phyloP scores from a whole-genome alignment of 768 basidiomycete genomes.

The Mycena venus region DNA sequence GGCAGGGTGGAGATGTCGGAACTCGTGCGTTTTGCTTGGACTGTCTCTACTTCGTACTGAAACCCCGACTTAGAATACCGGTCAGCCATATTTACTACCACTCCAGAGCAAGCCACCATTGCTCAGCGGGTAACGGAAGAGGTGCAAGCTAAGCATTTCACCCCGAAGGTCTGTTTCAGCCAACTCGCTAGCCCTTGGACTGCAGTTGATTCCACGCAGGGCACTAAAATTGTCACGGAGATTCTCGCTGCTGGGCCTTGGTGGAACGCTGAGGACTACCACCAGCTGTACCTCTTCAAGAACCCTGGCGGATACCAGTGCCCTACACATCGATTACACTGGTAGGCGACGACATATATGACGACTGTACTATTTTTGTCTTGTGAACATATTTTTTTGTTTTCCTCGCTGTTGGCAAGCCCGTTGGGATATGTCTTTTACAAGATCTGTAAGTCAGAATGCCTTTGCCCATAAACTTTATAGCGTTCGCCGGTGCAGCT shows the following conservation, averaged over 20 bases:
- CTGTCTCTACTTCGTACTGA: too few relatives aligned
- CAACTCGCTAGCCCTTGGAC: not conserved
- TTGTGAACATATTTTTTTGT: too few relatives aligned
- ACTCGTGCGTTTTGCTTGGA: conserved; percentile 68
- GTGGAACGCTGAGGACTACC: conserved; percentile 75
- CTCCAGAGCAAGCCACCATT: conserved; percentile 68
- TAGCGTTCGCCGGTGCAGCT: too few relatives aligned
- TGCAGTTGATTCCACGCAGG: not conserved
- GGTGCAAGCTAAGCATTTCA: conserved; percentile 78
- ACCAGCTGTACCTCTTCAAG: conserved; percentile 73
- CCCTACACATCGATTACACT: conserved; percentile 76
- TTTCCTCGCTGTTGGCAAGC: too few relatives aligned
- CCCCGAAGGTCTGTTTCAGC: conserved; percentile 52
- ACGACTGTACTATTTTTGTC: not conserved
- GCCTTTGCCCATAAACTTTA: too few relatives aligned
- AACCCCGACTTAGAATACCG: conserved; percentile 73
- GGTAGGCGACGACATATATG: conserved; percentile 52
- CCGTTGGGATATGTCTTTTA: too few relatives aligned
- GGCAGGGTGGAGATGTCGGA: conserved; percentile 73
- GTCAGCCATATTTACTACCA: conserved; percentile 79
- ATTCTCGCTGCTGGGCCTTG: conserved; percentile 69
- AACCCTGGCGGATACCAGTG: conserved; percentile 84
- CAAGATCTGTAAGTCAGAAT: too few relatives aligned
- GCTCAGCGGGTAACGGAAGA: conserved; percentile 75
- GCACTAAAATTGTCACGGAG: conserved; percentile 71